Percentiles rank a stretch among this genome's conserved stretches.
phyloP scores from a whole-genome alignment of 2,329 filamentous ascomycete genomes.

The Aspergillus sp. region DNA sequence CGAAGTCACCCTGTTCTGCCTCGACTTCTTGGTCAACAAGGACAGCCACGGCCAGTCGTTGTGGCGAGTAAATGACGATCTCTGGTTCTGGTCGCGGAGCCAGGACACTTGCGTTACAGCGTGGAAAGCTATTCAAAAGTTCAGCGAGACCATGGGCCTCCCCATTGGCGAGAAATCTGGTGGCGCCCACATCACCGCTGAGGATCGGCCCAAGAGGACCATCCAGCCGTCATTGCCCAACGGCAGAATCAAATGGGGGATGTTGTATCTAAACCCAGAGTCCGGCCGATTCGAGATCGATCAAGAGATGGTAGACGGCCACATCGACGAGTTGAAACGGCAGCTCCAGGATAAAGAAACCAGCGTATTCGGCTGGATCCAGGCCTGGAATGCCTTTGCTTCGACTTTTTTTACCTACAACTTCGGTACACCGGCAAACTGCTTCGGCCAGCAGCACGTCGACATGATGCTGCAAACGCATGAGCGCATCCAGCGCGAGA shows the following conservation, averaged over 20 bases:
- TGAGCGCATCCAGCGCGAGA: slow-evolving; percentile 12
- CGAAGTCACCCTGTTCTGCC: slow-evolving; percentile 14
- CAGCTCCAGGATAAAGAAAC: slow-evolving; percentile 9
- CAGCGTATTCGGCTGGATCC: slow-evolving; percentile 16
- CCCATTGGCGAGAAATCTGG: slow-evolving; percentile 1
- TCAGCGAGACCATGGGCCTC: slow-evolving; percentile 12
- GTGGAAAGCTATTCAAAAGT: slow-evolving; percentile 8
- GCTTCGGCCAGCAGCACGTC: slow-evolving; percentile 14
- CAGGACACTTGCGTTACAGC: slow-evolving; percentile 7
- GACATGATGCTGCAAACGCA: slow-evolving; percentile 16
- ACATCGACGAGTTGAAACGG: slow-evolving; percentile 6
- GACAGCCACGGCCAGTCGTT: slow-evolving; percentile 7
- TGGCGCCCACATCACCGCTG: neutral
- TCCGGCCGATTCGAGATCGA: slow-evolving; percentile 16
- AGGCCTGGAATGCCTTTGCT: slow-evolving; percentile 15
- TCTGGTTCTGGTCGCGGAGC: slow-evolving; percentile 16
- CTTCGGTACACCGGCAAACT: slow-evolving; percentile 15
- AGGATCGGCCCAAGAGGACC: neutral
- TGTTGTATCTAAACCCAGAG: slow-evolving; percentile 13
- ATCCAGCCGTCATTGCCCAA: slow-evolving; percentile 1
- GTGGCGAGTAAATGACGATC: slow-evolving; percentile 16
- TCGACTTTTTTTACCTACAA: slow-evolving; percentile 17
- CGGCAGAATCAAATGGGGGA: slow-evolving; percentile 15
- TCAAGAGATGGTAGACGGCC: slow-evolving; percentile 11
- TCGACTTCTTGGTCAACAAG: slow-evolving; percentile 15